Evolutionary conservation across 805 yeast genomes (phyloP).

Genomic region (Sugiyamaella chiloensis): DNA sequence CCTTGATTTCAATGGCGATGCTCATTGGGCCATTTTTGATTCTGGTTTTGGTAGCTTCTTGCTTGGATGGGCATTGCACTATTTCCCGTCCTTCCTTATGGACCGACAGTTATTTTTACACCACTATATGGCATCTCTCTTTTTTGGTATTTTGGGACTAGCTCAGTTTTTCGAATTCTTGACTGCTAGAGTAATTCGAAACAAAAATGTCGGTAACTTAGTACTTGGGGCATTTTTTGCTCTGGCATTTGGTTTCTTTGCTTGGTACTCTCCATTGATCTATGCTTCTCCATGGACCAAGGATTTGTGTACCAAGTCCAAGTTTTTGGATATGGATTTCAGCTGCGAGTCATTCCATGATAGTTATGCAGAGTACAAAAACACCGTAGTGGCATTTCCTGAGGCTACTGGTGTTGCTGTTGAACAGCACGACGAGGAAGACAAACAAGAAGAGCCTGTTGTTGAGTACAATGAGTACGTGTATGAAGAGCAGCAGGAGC

Average conservation of each 20-base stretch:
- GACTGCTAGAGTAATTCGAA: constrained; percentile 32
- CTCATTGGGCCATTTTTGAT: constrained; percentile 32
- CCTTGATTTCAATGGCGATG: constrained; percentile 29
- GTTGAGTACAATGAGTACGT: constrained; percentile 10
- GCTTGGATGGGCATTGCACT: constrained; percentile 58
- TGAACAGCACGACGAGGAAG: not conserved
- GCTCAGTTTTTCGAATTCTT: constrained; percentile 51
- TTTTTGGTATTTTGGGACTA: constrained; percentile 76
- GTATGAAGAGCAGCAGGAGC: constrained; percentile 10
- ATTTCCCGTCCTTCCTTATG: constrained; percentile 69
- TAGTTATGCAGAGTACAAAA: constrained; percentile 27
- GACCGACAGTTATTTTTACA: constrained; percentile 90
- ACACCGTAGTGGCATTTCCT: not conserved
- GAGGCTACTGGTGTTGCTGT: constrained; percentile 1
- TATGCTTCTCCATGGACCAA: constrained; percentile 82
- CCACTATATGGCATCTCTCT: constrained; percentile 89
- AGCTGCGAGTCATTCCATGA: constrained; percentile 61
- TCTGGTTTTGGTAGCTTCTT: constrained; percentile 41
- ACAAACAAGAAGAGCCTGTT: not conserved
- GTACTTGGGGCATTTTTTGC: constrained; percentile 49
- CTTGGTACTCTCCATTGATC: constrained; percentile 64
- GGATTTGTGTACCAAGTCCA: constrained; percentile 57
- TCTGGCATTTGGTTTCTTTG: constrained; percentile 53
- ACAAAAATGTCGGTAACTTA: constrained; percentile 44
- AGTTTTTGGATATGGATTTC: constrained; percentile 79